Base-by-base conservation (phyloP, 768 basidiomycete genomes). In the Hypsizygus marmoreus region DNA sequence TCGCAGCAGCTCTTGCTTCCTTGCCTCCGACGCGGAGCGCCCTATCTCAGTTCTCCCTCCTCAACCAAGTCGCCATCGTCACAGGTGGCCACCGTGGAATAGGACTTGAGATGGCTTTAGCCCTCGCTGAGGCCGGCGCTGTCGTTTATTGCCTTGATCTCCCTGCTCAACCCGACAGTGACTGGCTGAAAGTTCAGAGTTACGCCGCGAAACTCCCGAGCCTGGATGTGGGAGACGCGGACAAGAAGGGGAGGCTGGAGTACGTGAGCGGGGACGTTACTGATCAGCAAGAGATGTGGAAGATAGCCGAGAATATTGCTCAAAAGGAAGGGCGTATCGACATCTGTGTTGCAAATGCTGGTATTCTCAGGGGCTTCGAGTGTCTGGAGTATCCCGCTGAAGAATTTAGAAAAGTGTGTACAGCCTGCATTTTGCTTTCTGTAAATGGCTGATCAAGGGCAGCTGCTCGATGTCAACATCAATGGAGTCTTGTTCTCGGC, bases 271-370 rank as follows among this genome's bases (percentile, higher is more conserved):
- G 67, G 22, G 78, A 86, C 46, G 84, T 85, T 22, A 80, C 77
- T 33, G 60, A 84, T 47, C 82, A 86, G 50, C 26, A 66, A 55
- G 64, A 35, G 11, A 65, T 65, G 45, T 79, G 67, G 80, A 74
- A 69, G 57, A 57, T 64, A 26, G 69, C 71, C 26, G 73, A 80
- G 57, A 65, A 71, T 47, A 81, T 88, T 31, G 81, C 71, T 0
- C 64, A 76, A 39, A 73, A 71, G 57, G 84, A 87, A 50, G 79
- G 78, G 0, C 66, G 82, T 43, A 61, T 88, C 55, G 85, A 88
- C 57, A 67, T 81, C 13, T 84, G 82, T 50, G 61, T 86, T 38
- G 84, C 84, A 0, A 81, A 81, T 17, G 86, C 86, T 23, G 86
- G 85, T 7, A 76, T 87, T 35, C 54, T 83, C 54, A 67, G 66